phyloP scores from a whole-genome alignment of 2,329 filamentous ascomycete species.

The Epichloe brachyelytri region DNA sequence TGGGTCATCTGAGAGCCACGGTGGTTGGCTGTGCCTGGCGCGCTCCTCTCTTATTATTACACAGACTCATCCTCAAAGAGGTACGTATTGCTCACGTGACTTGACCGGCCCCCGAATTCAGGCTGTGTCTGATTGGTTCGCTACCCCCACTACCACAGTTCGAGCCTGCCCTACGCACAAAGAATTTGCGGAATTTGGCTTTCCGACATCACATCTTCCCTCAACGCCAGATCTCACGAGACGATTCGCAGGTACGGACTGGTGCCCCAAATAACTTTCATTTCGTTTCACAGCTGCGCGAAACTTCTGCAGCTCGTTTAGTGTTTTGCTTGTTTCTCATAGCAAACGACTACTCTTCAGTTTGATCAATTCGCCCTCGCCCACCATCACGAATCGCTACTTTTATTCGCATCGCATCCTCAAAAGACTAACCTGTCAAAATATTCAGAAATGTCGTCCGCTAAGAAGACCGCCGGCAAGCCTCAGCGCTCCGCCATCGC shows the following conservation, averaged over 20 bases:
- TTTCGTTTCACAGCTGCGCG: neutral
- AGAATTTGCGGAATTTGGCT: constrained; percentile 28
- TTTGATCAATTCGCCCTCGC: neutral
- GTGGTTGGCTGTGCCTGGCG: neutral
- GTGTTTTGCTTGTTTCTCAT: neutral
- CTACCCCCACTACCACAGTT: constrained; percentile 20
- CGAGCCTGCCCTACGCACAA: constrained; percentile 30
- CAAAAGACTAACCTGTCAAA: constrained; percentile 14
- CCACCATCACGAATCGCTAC: constrained; percentile 3
- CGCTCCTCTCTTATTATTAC: neutral
- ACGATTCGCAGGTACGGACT: constrained; percentile 30
- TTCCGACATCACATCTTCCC: constrained; percentile 23
- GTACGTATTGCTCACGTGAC: constrained; percentile 16
- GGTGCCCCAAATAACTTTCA: constrained; percentile 9
- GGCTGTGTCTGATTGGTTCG: constrained; percentile 22
- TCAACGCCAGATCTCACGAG: constrained; percentile 26
- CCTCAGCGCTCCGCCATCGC: constrained; percentile 81
- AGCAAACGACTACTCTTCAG: neutral
- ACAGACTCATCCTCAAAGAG: neutral
- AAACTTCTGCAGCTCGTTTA: neutral
- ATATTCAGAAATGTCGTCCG: constrained; percentile 29
- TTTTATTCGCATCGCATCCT: neutral
- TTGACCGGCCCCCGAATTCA: neutral
- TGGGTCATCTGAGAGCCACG: neutral
- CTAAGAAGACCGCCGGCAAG: constrained; percentile 25